phyloP scores from a whole-genome alignment of 2,329 filamentous ascomycete genomes.

The Paecilomyces dactylethromorphus region DNA sequence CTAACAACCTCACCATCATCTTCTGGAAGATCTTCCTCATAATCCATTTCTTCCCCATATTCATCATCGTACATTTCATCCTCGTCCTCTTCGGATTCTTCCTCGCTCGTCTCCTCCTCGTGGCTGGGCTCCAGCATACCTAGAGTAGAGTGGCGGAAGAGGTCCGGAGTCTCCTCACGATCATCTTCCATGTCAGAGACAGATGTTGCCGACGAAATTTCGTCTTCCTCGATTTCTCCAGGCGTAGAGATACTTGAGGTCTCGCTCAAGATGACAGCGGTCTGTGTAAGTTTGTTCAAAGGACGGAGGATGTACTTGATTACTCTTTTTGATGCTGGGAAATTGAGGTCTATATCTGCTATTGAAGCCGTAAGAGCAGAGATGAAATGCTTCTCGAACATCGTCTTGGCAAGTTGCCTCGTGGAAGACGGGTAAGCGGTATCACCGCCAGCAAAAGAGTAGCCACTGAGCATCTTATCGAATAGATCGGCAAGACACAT shows the following conservation, averaged over 20 bases:
- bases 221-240: conserved; percentile 71
- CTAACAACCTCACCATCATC: conserved; percentile 84
- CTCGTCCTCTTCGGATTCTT: conserved; percentile 58
- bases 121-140: conserved; percentile 86
- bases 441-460: conserved; percentile 55
- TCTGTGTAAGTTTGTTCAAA: conserved; percentile 77
- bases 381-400: conserved; percentile 98
- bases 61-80: conserved; percentile 92
- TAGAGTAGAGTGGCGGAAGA: conserved; percentile 92
- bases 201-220: conserved; percentile 80
- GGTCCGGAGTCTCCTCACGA: conserved; percentile 89
- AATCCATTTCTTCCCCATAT: conserved; percentile 86
- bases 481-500: conserved; percentile 86
- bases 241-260: conserved; percentile 65
- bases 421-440: conserved; percentile 54
- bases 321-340: conserved; percentile 83
- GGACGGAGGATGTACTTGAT: conserved; percentile 95
- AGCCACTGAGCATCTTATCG: conserved; percentile 81
- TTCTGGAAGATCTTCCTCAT: conserved; percentile 71
- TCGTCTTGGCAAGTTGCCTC: conserved; percentile 80
- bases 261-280: conserved; percentile 78
- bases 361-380: conserved; percentile 83
- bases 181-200: conserved; percentile 82
- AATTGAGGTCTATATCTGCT: conserved; percentile 91
- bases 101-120: conserved; percentile 74